Evolutionary conservation across 306 rosid genomes (phyloP), one percentile per base, ranked within the genome.

Genomic region (Cicer chorassanicum): DNA sequence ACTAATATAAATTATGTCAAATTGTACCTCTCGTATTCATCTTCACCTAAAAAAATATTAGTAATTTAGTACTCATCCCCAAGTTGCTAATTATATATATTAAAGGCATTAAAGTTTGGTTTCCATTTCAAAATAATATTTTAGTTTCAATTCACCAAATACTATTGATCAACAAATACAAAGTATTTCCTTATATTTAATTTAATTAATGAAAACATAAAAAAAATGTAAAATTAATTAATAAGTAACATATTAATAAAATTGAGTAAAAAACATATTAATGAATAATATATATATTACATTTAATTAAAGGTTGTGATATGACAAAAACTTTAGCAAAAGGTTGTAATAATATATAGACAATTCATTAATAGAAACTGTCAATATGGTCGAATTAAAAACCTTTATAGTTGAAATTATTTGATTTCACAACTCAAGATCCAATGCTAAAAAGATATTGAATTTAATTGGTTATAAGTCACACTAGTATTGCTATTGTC

Each of bases 1-100:
- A 21, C 40, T 19, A 43, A 39, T 40, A 39, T 77, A 59, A 77
- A 34, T 19, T 65, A 82, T 77, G 54, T 18, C 79, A 29, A 77
- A 29, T 65, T 72, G 82, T 46, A 38, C 43, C 66, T 59, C 65
- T 54, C 74, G 24, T 62, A 62, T 64, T 67, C 59, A 59, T 60
- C 36, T 60, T 67, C 41, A 65, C 60, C 65, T n/a, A 38, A 9
- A 48, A 21, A 49, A 19, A 29, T 39, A 16, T 56, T 2, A 45
- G 6, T n/a, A 7, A 19, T 14, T 73, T 59, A 66, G 65, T 39
- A 48, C 64, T 62, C 75, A 59, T 46, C 49, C 66, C 72, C 72
- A 74, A 64, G n/a, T 57, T 51, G 24, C 53, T 12, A 65, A 39
- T 72, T 78, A 45, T 34, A 79, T 80, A 63, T 34, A 43, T 10